Evolutionary conservation across 768 basidiomycete genomes (phyloP), one percentile per base, ranked within the genome.

Genomic region (Lanmaoa pseudosensibilis): DNA sequence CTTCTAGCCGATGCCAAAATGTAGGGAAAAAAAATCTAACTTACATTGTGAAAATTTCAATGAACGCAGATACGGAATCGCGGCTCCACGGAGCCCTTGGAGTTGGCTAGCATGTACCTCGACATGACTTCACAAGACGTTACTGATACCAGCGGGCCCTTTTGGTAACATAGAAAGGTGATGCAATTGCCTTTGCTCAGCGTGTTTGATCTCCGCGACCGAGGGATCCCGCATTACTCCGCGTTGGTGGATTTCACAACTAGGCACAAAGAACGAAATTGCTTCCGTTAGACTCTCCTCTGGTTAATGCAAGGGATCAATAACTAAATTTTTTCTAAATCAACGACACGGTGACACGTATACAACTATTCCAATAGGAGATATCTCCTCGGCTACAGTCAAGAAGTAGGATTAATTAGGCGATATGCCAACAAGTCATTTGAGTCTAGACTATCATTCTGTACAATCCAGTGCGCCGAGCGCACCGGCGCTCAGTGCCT

Each of bases 181-280:
- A 52, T 58, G 30, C 45, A 12, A 50, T 54, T 60, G 11, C 56
- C 57, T 39, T 21, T 43, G 33, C 8, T 40, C 27, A 30, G 27
- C 27, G 27, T 37, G 57, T 64, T 71, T 58, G 68, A 71, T 69
- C 69, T 71, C 69, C 69, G 69, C 68, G 69, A 69, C 43, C 45
- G 16, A 46, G 39, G 43, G 37, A 39, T 55, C 48, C 41, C 41
- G 41, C 41, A 11, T 37, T 27, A 45, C 44, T 54, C 55, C 59
- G 52, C 65, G 52, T 43, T 39, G 15, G 33, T 52, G 23, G 38
- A 46, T 33, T 46, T 19, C 33, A 49, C 47, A 55, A 43, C 50
- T 52, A 59, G 64, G 60, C 51, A 59, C 60, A 25, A 50, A 23
- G 51, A 65, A 47, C n/a, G 37, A 52, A 44, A 62, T 56, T 70